Evolutionary conservation across 2,329 filamentous ascomycete species (phyloP).

Genomic region (Aquanectria penicillioides): DNA sequence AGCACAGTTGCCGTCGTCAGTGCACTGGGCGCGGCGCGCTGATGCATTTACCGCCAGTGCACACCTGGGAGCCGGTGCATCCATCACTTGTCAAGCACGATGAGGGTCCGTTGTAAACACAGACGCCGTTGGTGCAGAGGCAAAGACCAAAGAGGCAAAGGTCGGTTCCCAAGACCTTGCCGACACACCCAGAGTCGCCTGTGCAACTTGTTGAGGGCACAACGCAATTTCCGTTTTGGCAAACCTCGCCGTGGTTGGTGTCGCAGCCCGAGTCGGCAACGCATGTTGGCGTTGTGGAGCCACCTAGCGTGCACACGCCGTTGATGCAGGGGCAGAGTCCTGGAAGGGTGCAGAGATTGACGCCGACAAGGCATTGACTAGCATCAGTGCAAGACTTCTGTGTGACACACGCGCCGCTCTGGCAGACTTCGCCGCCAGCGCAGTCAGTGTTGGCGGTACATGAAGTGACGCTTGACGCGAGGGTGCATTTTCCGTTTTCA

Average conservation of each 20-base stretch:
- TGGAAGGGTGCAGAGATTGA: slow-evolving; percentile 22
- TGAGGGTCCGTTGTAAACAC: slow-evolving; percentile 14
- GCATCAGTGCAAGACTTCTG: not conserved
- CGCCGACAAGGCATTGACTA: slow-evolving; percentile 11
- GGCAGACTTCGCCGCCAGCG: slow-evolving; percentile 4
- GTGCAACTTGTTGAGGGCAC: not conserved
- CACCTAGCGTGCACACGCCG: slow-evolving; percentile 21
- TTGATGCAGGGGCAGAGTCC: slow-evolving; percentile 27
- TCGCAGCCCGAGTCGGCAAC: slow-evolving; percentile 2
- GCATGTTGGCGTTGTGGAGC: slow-evolving; percentile 10
- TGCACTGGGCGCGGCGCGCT: slow-evolving; percentile 2
- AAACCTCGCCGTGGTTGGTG: slow-evolving; percentile 9
- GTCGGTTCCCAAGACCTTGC: not conserved
- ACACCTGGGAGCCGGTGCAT: not conserved
- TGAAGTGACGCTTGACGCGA: not conserved
- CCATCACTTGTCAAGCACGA: not conserved
- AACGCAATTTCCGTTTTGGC: slow-evolving; percentile 16
- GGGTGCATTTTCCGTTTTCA: slow-evolving; percentile 12
- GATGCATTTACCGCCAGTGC: slow-evolving; percentile 1
- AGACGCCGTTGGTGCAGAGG: slow-evolving; percentile 2
- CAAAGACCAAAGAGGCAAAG: slow-evolving; percentile 17
- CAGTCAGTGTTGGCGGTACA: slow-evolving; percentile 19
- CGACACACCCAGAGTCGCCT: not conserved
- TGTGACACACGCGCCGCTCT: slow-evolving; percentile 25
- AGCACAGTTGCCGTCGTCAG: not conserved